Evolutionary conservation across 768 basidiomycete species (phyloP), one percentile per base, ranked within the genome.

Genomic region (Cubamyces lactineus): DNA sequence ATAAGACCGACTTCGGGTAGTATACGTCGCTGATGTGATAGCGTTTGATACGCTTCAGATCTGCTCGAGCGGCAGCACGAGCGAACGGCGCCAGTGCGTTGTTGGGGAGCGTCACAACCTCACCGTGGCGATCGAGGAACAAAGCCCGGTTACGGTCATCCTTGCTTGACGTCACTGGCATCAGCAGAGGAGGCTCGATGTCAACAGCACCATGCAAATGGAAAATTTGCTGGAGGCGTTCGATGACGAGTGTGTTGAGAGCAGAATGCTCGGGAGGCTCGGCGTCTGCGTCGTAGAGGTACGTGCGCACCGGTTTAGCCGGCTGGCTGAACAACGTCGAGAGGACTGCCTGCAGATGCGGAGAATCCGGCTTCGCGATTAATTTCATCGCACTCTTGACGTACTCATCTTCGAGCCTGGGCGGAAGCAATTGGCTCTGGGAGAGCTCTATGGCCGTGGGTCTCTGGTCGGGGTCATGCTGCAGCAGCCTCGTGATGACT

Each of bases 191-290:
- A 0, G 94, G 89, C 66, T 92, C 91, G 74, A 89, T 88, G 64
- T 94, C 86, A 1, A 96, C 85, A 3, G 96, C 95, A 6, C 96
- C 96, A 69, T 96, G 96, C 5, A 96, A 80, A 40, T 88, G 85
- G 74, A 96, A 96, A 17, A 95, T 86, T 1, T 87, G 78, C 2
- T 84, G 79, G 5, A 97, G 77, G 17, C 86, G 85, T 51, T 95
- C 91, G 63, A 89, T 82, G 5, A 96, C 91, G 3, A 88, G 85
- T 12, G 85, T 84, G 67, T 86, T 89, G 66, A 96, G 72, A 21
- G 86, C 80, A 7, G 86, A 79, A 73, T 92, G 83, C 70, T 91
- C 88, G 5, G 88, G 86, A 21, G 84, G 75, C 64, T 88, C 86
- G 5, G 81, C 77, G 59, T 89, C 86, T 45, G 80, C 76, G 63